These are phyloP conservation scores for Heliamphora exappendiculata DNA, from an alignment of 148 eudicot species.

Conservation along the genomic window DNA sequence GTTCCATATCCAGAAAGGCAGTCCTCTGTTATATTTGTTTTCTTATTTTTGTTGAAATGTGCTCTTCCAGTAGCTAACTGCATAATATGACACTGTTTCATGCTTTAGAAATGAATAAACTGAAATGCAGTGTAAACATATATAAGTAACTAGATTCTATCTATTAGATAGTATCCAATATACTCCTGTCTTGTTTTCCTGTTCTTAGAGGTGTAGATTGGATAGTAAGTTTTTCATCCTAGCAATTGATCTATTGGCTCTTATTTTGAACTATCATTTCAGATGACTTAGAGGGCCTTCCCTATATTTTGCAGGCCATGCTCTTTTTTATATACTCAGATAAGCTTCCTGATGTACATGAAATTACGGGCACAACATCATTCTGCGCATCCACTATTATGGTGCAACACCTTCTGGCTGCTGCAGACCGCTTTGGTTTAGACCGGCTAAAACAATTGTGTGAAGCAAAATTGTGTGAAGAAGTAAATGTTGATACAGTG, in stretches of 20 bases:
- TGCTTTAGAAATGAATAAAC: background rate
- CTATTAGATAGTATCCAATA: no score
- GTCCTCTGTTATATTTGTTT: background rate
- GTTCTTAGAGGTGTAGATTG: background rate
- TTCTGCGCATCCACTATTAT: slow-evolving; percentile 41
- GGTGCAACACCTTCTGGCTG: slow-evolving; percentile 92
- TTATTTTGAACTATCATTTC: background rate
- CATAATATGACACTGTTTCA: background rate
- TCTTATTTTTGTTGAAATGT: background rate
- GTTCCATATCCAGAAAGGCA: background rate
- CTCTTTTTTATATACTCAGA: slow-evolving; percentile 72
- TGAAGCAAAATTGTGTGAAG: slow-evolving; percentile 78
- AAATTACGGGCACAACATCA: slow-evolving; percentile 52
- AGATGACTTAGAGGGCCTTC: slow-evolving; percentile 1
- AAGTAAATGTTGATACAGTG: slow-evolving; percentile 59
- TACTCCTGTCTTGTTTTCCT: background rate
- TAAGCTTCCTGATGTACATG: slow-evolving; percentile 54
- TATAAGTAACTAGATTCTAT: background rate
- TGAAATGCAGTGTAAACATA: background rate
- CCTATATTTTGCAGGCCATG: slow-evolving; percentile 59
- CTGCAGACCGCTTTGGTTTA: slow-evolving; percentile 89
- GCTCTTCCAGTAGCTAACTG: background rate
- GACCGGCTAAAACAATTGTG: slow-evolving; percentile 72
- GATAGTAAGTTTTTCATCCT: background rate
- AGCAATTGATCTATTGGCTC: background rate